phyloP scores from a whole-genome alignment of 495 filamentous ascomycete genomes.

The Tuber borchii region DNA sequence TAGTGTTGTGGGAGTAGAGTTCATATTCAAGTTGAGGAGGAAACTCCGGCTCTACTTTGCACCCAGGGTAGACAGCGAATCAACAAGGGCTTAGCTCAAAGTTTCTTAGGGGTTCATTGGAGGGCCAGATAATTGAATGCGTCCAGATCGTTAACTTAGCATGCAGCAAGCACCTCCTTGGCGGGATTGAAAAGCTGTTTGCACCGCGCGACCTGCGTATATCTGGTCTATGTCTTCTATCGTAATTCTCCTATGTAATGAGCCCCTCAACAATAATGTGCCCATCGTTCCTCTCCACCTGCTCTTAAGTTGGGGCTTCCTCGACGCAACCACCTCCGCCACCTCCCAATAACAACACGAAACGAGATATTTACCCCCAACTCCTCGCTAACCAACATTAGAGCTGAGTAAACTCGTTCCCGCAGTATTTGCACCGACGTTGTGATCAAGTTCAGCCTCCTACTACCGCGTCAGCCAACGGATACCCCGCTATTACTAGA shows the following conservation, averaged over 20 bases:
- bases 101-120: background rate
- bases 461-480: constrained; percentile 17
- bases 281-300: background rate
- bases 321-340: constrained; percentile 1
- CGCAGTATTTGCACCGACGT: background rate
- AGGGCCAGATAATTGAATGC: background rate
- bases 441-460: background rate
- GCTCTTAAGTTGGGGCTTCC: background rate
- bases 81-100: background rate
- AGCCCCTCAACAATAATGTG: background rate
- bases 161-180: background rate
- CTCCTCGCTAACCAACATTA: background rate
- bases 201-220: background rate
- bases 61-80: too few species aligned
- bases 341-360: background rate
- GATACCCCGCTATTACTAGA: constrained; percentile 33
- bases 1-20: background rate
- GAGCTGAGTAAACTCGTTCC: background rate
- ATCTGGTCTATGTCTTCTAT: background rate
- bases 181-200: background rate
- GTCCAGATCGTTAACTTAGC: background rate
- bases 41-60: too few species aligned
- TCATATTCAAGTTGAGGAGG: constrained; percentile 1
- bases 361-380: background rate
- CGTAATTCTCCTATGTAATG: background rate